Conservation (phyloP, 805 yeast species). For the Wickerhamiella spandovensis region DNA sequence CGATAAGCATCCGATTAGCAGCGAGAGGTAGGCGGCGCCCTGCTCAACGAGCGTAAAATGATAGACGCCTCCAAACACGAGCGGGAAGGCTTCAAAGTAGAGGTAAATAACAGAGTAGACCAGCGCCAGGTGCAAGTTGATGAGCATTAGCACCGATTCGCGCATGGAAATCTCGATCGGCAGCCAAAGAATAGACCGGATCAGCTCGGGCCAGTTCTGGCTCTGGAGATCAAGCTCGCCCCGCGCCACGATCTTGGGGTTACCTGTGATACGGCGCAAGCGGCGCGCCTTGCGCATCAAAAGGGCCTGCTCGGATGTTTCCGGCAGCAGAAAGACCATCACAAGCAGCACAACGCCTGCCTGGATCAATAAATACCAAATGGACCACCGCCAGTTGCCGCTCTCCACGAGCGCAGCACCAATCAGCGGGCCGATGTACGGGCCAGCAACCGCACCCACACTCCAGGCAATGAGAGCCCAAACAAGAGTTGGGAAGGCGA, state of each 20-base stretch:
- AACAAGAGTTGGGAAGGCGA: conserved; percentile 31
- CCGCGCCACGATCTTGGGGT: conserved; percentile 6
- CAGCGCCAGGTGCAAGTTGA: conserved; percentile 39
- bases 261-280: conserved; percentile 32
- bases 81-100: conserved; percentile 51
- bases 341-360: conserved; percentile 28
- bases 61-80: conserved; percentile 34
- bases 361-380: conserved; percentile 35
- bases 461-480: conserved; percentile 40
- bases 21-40: conserved; percentile 36
- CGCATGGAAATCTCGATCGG: conserved; percentile 35
- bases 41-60: conserved; percentile 35
- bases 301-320: conserved; percentile 35
- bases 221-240: conserved; percentile 16
- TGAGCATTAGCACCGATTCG: conserved; percentile 44
- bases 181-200: conserved; percentile 29
- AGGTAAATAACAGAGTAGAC: conserved; percentile 40
- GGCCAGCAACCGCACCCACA: conserved; percentile 41
- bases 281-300: conserved; percentile 36
- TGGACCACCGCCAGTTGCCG: conserved; percentile 40
- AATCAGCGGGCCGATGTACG: conserved; percentile 41
- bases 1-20: conserved; percentile 33
- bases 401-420: conserved; percentile 38
- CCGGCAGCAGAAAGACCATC: conserved; percentile 33
- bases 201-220: conserved; percentile 22